Evolutionary conservation across 2,329 filamentous ascomycete genomes (phyloP), one percentile per base, ranked within the genome.

Genomic region (Colletotrichum tabaci): DNA sequence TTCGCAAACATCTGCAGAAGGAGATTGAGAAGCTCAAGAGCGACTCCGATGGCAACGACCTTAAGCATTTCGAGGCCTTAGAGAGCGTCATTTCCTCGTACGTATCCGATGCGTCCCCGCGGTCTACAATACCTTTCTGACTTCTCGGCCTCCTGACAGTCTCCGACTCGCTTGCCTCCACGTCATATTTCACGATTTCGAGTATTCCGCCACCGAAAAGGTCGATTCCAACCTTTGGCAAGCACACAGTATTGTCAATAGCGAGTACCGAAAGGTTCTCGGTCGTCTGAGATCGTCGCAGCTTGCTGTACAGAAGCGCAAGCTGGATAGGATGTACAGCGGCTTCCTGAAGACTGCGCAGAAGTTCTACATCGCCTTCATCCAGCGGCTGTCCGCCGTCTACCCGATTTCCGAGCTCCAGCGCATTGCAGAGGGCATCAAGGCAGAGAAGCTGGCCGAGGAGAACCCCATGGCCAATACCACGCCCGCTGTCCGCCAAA

Each of bases 261-360:
- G 86, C 76, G 90, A 92, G 78, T 98, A 96, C 83, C 90, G 94
- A 77, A 92, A 91, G 78, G 86, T 90, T 66, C 84, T 96, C 74
- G 85, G 86, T 75, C 87, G 87, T 75, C 84, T 90, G 58, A 84
- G 85, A 73, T 81, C 84, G 61, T 81, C 84, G 71, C 86, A 86
- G 66, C 85, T 88, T 72, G 85, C 85, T 6, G 89, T 92, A 15
- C 87, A 90, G 81, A 90, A 90, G 77, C 90, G 95, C 74, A 96
- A 95, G 81, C 85, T 96, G 61, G 92, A 94, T 80, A 95, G 93
- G 82, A 88, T 92, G 74, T 98, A 97, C 81, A 86, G 92, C 68
- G 89, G 90, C 75, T 98, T 97, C 80, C 90, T 98, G 76, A 97
- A 96, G 82, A 92, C 92, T 57, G 93, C 94, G 75, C 94, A 96